These are phyloP conservation scores for Globisporangium okanoganense DNA, from an alignment of 352 stramenopile species.

Conservation along the genomic window DNA sequence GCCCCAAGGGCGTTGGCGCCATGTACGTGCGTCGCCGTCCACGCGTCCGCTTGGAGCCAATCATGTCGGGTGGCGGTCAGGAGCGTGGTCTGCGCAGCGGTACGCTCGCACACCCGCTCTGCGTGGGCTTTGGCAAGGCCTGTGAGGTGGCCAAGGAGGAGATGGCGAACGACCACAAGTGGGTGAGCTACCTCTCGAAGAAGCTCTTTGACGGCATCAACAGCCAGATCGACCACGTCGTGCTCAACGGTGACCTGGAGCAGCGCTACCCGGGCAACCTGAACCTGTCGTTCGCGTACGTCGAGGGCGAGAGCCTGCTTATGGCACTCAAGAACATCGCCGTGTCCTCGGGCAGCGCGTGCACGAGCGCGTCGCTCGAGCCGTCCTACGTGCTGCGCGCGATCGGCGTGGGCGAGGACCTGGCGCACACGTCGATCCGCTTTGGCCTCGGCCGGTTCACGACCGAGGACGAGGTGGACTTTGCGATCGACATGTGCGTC, in stretches of 20 bases:
- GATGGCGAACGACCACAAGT: constrained; percentile 95
- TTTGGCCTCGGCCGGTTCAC: constrained; percentile 98
- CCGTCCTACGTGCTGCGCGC: constrained; percentile 98
- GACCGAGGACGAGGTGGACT: constrained; percentile 97
- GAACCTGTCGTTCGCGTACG: constrained; percentile 99
- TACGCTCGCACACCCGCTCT: constrained; percentile 73
- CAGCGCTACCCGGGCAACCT: constrained; percentile 95
- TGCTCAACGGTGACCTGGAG: constrained; percentile 95
- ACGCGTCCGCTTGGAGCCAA: constrained; percentile 95
- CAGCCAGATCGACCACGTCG: constrained; percentile 88
- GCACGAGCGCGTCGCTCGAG: constrained; percentile 78
- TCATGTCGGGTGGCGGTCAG: constrained; percentile 98
- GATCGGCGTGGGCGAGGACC: constrained; percentile 98
- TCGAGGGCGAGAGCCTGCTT: constrained; percentile 98
- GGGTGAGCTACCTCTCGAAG: constrained; percentile 93
- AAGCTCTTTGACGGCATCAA: constrained; percentile 90
- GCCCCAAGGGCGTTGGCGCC: constrained; percentile 98
- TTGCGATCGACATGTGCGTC: constrained; percentile 92
- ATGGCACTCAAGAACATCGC: constrained; percentile 99
- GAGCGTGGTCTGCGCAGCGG: constrained; percentile 96
- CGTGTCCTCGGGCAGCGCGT: constrained; percentile 64
- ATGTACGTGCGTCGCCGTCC: constrained; percentile 97
- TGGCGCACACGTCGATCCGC: constrained; percentile 98
- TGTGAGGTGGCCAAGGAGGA: constrained; percentile 92
- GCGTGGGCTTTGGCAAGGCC: constrained; percentile 87